Evolutionary conservation across 1,139 yeast genomes (phyloP).

Genomic region (Arxiozyma heterogenica): DNA sequence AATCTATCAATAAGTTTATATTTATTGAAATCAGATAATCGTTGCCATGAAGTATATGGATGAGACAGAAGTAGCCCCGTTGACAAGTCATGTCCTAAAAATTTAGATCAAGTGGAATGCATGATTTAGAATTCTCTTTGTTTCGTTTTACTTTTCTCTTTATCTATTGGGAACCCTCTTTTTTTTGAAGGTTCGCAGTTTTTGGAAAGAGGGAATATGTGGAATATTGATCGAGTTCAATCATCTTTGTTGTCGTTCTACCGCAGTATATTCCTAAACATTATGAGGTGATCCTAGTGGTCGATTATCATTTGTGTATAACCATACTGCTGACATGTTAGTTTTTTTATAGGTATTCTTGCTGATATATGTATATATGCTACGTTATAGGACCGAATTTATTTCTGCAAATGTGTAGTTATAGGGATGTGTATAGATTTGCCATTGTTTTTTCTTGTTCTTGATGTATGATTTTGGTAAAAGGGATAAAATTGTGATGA

Average conservation of each 20-base stretch:
- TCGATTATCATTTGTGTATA: conserved; percentile 82
- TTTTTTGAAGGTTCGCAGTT: neutral
- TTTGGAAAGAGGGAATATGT: neutral
- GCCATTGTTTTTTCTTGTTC: neutral
- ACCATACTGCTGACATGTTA: conserved; percentile 73
- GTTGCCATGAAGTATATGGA: conserved; percentile 32
- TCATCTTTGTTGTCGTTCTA: conserved; percentile 32
- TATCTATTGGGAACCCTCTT: neutral
- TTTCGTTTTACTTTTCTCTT: neutral
- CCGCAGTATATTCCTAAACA: conserved; percentile 85
- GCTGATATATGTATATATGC: neutral
- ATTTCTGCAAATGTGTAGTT: neutral
- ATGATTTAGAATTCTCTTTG: conserved; percentile 58
- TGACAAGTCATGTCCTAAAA: conserved; percentile 52
- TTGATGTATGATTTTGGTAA: neutral
- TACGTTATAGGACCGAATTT: neutral
- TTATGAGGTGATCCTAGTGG: conserved; percentile 69
- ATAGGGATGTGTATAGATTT: neutral
- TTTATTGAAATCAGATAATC: conserved; percentile 10
- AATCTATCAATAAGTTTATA: neutral
- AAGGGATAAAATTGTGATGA: neutral
- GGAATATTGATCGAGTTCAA: conserved; percentile 46
- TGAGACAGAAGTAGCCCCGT: conserved; percentile 77
- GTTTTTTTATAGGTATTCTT: conserved; percentile 3
- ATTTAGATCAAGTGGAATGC: conserved; percentile 40